Evolutionary conservation across 768 basidiomycete genomes (phyloP).

Genomic region (Hericium rajendrae): DNA sequence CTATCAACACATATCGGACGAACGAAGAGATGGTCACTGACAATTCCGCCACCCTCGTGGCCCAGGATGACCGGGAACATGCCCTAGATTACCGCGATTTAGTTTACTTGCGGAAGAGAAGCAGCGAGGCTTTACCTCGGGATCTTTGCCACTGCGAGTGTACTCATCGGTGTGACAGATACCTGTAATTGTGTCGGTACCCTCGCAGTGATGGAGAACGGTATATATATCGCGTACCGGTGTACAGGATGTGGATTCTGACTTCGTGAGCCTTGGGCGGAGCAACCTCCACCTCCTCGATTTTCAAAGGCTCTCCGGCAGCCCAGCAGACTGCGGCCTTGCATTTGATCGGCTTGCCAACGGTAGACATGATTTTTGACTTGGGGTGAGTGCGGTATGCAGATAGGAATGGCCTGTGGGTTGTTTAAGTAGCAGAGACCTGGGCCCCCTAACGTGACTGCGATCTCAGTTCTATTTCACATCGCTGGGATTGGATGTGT

Average conservation of each 20-base stretch:
- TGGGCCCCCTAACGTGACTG: neutral
- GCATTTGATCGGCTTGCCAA: conserved; percentile 71
- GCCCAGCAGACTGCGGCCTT: conserved; percentile 96
- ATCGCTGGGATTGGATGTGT: neutral
- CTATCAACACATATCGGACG: neutral
- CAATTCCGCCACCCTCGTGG: conserved; percentile 89
- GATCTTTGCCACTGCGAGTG: conserved; percentile 91
- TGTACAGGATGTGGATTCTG: conserved; percentile 85
- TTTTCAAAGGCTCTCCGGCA: conserved; percentile 72
- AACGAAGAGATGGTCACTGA: conserved; percentile 29
- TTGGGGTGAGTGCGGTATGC: neutral
- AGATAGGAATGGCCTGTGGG: neutral
- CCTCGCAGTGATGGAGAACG: neutral
- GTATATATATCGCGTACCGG: conserved; percentile 40
- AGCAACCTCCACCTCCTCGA: conserved; percentile 91
- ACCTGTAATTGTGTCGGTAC: conserved; percentile 29
- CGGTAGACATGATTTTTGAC: conserved; percentile 53
- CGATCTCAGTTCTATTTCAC: neutral
- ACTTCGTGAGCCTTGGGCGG: conserved; percentile 90
- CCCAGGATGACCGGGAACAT: conserved; percentile 89
- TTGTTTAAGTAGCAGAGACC: neutral
- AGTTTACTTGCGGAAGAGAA: conserved; percentile 7
- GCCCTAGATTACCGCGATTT: conserved; percentile 38
- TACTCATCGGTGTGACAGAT: conserved; percentile 99
- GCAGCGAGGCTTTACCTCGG: conserved; percentile 51